Percentiles rank a stretch among this genome's conserved stretches.
Evolutionary conservation across 371 early-diverging fungal species (phyloP).

Genomic region (Choanephora cucurbitarum): DNA sequence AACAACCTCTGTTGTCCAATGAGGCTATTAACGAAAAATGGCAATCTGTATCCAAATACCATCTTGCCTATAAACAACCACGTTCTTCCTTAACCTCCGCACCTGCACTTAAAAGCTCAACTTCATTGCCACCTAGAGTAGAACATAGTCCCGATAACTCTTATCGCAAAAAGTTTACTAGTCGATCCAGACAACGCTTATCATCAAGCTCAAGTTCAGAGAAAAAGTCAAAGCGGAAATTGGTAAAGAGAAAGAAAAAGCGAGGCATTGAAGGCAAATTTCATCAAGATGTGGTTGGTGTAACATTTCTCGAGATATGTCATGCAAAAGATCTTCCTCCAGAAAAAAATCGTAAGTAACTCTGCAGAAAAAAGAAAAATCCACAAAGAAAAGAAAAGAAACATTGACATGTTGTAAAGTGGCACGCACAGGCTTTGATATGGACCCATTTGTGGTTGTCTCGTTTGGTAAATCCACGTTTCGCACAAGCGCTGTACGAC

Average conservation of each 20-base stretch:
- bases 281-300: slow-evolving; percentile 38
- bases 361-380: no score
- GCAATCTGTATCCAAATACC: background rate
- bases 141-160: background rate
- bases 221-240: no score
- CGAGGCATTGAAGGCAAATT: slow-evolving; percentile 17
- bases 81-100: background rate
- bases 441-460: slow-evolving; percentile 77
- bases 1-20: background rate
- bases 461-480: slow-evolving; percentile 65
- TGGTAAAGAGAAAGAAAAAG: slow-evolving; percentile 8
- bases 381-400: background rate
- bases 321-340: slow-evolving; percentile 55
- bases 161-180: no score
- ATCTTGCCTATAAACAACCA: background rate
- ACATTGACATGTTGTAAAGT: slow-evolving; percentile 7
- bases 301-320: slow-evolving; percentile 56
- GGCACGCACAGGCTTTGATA: slow-evolving; percentile 59
- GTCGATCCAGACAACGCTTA: no score
- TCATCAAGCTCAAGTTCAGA: no score
- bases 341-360: slow-evolving; percentile 33
- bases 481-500: slow-evolving; percentile 58
- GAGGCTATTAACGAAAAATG: background rate
- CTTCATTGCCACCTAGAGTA: background rate
- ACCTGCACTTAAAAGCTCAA: background rate